Percentiles rank a stretch among this genome's conserved stretches.
These are phyloP conservation scores for Trichophyton verrucosum DNA, from an alignment of 2,329 filamentous ascomycete genomes.

Conservation along the genomic window DNA sequence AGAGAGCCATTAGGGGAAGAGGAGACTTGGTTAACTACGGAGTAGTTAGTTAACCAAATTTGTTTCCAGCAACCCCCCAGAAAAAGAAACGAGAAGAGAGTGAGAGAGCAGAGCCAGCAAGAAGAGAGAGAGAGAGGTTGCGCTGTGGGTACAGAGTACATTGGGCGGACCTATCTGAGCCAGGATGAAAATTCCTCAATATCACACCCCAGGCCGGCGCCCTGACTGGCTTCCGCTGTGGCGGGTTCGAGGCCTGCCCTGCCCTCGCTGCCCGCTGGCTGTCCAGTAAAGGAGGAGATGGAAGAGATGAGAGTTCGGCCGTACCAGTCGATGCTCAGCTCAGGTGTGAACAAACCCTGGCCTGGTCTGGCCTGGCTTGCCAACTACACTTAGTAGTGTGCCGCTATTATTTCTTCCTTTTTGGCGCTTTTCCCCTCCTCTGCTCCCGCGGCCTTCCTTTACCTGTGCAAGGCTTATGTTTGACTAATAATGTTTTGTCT, in stretches of 20 bases:
- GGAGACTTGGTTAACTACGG: neutral
- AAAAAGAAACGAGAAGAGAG: neutral
- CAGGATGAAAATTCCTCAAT: constrained; percentile 4
- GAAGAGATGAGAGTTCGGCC: neutral
- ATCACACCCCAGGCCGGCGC: neutral
- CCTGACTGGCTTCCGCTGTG: constrained; percentile 11
- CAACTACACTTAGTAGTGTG: neutral
- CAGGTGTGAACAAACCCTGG: neutral
- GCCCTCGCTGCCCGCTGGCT: too few species aligned
- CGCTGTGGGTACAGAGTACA: neutral
- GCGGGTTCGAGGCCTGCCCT: constrained; percentile 6
- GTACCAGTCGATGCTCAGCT: neutral
- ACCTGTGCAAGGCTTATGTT: too few species aligned
- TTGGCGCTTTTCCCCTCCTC: neutral
- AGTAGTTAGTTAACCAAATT: neutral
- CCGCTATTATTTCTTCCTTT: neutral
- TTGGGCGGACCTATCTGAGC: neutral
- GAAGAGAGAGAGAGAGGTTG: neutral
- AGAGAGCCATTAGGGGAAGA: neutral
- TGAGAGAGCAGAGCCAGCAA: too few species aligned
- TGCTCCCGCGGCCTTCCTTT: neutral
- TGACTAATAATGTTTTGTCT: neutral
- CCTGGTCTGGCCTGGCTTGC: too few species aligned
- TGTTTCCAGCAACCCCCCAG: neutral
- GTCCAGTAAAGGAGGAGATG: neutral